A percentile compares a stretch with the other conserved stretches of the same genome.
phyloP scores from a whole-genome alignment of 225 moss, liverwort and hornwort genomes.

The Polytrichum formosum region DNA sequence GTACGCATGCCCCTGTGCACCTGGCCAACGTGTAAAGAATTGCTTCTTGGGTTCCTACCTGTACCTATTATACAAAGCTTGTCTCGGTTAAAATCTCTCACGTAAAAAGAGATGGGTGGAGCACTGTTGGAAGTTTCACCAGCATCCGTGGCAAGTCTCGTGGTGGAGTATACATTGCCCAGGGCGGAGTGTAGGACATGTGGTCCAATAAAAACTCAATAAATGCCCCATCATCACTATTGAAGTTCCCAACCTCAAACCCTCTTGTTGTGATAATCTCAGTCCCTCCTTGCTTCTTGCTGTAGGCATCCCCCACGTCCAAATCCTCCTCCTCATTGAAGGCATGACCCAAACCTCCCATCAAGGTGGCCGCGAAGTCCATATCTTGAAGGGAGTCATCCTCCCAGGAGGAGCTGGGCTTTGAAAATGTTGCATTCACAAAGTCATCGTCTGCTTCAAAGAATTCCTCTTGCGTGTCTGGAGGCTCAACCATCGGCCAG shows the following conservation, averaged over 20 bases:
- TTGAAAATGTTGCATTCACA: constrained; percentile 51
- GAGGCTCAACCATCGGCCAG: constrained; percentile 56
- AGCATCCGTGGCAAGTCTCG: constrained; percentile 34
- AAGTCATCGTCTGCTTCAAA: constrained; percentile 50
- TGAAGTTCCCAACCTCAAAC: constrained; percentile 40
- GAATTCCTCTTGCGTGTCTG: constrained; percentile 31
- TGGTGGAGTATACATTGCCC: constrained; percentile 22
- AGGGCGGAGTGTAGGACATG: constrained; percentile 53
- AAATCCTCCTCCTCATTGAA: constrained; percentile 6
- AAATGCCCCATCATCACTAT: constrained; percentile 26
- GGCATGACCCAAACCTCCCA: constrained; percentile 30
- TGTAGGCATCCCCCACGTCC: background rate
- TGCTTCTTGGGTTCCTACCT: constrained; percentile 17
- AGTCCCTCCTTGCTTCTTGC: constrained; percentile 26
- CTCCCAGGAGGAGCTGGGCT: constrained; percentile 65
- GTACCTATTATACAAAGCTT: constrained; percentile 40
- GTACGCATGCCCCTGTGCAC: background rate
- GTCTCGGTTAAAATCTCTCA: constrained; percentile 7
- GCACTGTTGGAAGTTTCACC: constrained; percentile 47
- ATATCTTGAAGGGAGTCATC: constrained; percentile 43
- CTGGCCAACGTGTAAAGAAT: background rate
- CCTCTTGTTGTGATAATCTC: constrained; percentile 42
- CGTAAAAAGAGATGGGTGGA: constrained; percentile 52
- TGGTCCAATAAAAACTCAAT: constrained; percentile 57
- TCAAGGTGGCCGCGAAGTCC: constrained; percentile 32